Evolutionary conservation across 2,329 filamentous ascomycete species (phyloP), one percentile per base, ranked within the genome.

Genomic region (Kalmusia sp.): DNA sequence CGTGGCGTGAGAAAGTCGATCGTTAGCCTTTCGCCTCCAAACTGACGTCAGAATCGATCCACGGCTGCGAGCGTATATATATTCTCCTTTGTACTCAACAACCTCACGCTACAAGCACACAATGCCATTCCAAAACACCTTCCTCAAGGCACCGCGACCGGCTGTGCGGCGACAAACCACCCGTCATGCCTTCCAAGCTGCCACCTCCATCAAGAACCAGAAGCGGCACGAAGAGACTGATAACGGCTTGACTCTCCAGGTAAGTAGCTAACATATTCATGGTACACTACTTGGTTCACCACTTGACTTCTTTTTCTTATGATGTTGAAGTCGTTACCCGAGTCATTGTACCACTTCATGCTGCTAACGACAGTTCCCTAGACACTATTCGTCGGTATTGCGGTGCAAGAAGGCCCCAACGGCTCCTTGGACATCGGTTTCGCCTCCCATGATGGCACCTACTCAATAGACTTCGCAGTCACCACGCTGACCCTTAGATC

Each of bases 371-470:
- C 12, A 9, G 6, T 14, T 17, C 22, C 50, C 7, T 45, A 74
- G 69, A 51, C 60, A 28, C 78, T 89, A 41, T 90, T 83, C 60
- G 71, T 86, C 35, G 87, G 87, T 49, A 82, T 89, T 28, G 85
- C 87, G 3, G 83, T 83, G 34, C 76, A 82, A 41, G 76, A 81
- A 41, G 71, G 77, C 1, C 77, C 83, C 27, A 77, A 83, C 52
- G 76, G 78, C 46, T 80, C 80, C 1, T 79, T 85, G 9, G 81
- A 83, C 4, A 34, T 70, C 14, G 65, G 63, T 12, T 77, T 92
- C 43, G 88, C 88, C 3, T 82, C 89, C 57, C 89, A 91, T 58
- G 89, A 93, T 67, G 85, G 85, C 5, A 87, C 87, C 3, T 93
- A 93, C 68, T 84, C 89, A 19, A 79, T 91, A 38, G 89, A 93